Evolutionary conservation across 1,139 yeast species (phyloP).

Genomic region (Geotrichum fermentans): DNA sequence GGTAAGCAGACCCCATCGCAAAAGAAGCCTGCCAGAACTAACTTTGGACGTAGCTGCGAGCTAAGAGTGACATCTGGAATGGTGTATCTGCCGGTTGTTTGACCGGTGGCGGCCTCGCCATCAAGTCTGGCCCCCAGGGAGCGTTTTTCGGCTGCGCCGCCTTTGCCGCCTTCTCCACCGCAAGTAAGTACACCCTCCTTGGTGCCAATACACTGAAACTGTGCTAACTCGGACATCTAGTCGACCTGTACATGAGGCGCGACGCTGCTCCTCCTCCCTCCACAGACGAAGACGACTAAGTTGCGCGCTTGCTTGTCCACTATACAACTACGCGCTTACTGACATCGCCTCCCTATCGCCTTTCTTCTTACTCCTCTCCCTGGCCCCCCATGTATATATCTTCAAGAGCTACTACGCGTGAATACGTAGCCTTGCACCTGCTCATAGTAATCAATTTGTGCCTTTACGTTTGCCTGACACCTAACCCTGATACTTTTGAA

Average conservation of each 20-base stretch:
- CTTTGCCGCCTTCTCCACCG: slow-evolving; percentile 93
- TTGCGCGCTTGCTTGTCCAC: neutral
- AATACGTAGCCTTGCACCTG: too few species aligned
- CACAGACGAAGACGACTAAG: slow-evolving; percentile 79
- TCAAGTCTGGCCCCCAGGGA: slow-evolving; percentile 90
- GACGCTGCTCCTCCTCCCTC: slow-evolving; percentile 83
- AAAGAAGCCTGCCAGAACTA: neutral
- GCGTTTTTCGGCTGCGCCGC: slow-evolving; percentile 94
- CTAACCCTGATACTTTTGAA: neutral
- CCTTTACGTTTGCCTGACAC: neutral
- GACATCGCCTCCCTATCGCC: too few species aligned
- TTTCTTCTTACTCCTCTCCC: neutral
- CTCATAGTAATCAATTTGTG: neutral
- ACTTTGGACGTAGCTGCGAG: slow-evolving; percentile 48
- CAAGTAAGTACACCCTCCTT: slow-evolving; percentile 43
- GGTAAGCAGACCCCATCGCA: slow-evolving; percentile 21
- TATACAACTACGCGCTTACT: neutral
- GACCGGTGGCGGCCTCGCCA: slow-evolving; percentile 86
- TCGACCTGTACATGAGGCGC: slow-evolving; percentile 81
- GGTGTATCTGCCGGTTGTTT: slow-evolving; percentile 92
- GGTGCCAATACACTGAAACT: neutral
- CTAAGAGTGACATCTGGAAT: slow-evolving; percentile 87
- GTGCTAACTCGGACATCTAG: slow-evolving; percentile 20
- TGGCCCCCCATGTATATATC: neutral
- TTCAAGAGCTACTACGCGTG: neutral